phyloP scores from a whole-genome alignment of 2,329 filamentous ascomycete species.

The Penicillium thymicola region DNA sequence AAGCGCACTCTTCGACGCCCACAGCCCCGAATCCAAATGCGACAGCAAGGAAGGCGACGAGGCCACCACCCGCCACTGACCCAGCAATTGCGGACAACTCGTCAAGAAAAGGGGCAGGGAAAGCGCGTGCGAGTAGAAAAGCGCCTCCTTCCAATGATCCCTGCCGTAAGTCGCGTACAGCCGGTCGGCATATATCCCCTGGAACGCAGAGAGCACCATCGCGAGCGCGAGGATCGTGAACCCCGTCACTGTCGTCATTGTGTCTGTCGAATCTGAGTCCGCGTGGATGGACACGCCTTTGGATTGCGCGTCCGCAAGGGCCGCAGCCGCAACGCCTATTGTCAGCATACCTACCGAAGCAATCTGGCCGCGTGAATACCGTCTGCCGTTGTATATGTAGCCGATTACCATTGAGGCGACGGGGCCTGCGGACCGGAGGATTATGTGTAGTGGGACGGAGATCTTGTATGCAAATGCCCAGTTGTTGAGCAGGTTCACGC shows the following conservation, averaged over 20 bases:
- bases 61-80: conserved; percentile 37
- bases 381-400: conserved; percentile 72
- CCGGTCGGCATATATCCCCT: conserved; percentile 92
- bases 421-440: conserved; percentile 88
- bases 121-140: conserved; percentile 78
- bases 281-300: conserved; percentile 56
- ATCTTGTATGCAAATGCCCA: conserved; percentile 97
- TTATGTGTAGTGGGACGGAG: conserved; percentile 94
- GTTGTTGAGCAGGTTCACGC: conserved; percentile 94
- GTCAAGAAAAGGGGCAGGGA: conserved; percentile 46
- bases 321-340: conserved; percentile 78
- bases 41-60: conserved; percentile 34
- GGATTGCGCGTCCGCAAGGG: conserved; percentile 80
- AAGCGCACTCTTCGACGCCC: background rate
- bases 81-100: conserved; percentile 33
- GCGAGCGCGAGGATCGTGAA: conserved; percentile 81
- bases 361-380: conserved; percentile 76
- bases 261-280: conserved; percentile 29
- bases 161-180: conserved; percentile 80
- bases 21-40: background rate
- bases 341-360: conserved; percentile 80
- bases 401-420: conserved; percentile 95
- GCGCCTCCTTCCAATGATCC: conserved; percentile 85
- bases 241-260: conserved; percentile 54
- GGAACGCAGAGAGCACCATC: conserved; percentile 85